Conservation (phyloP, 1,284 basidiomycete species). For the Ceraceosorus bombacis region DNA sequence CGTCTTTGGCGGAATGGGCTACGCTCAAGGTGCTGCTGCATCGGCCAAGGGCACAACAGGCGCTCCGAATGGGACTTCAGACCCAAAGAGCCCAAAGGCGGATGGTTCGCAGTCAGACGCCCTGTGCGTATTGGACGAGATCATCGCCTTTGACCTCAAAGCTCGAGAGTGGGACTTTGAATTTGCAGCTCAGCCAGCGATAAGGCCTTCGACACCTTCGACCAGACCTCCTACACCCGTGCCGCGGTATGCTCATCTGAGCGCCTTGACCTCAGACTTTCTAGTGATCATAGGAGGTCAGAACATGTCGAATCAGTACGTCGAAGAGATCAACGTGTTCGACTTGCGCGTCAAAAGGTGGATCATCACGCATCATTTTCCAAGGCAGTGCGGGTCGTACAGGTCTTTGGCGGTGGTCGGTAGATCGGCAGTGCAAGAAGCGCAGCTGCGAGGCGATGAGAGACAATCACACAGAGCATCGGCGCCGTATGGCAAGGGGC, state of each 20-base stretch:
- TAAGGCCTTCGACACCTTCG: not conserved
- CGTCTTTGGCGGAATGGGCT: conserved; percentile 44
- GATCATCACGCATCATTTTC: conserved; percentile 26
- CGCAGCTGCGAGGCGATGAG: not conserved
- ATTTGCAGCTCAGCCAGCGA: conserved; percentile 7
- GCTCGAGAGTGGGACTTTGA: conserved; percentile 34
- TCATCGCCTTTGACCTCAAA: conserved; percentile 34
- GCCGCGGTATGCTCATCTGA: conserved; percentile 40
- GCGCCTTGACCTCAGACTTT: conserved; percentile 26
- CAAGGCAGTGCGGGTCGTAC: conserved; percentile 38
- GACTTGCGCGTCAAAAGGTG: conserved; percentile 49
- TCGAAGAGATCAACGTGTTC: conserved; percentile 48
- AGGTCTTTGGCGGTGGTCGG: conserved; percentile 30
- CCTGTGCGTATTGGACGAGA: conserved; percentile 36
- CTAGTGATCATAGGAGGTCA: conserved; percentile 93
- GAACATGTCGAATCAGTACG: conserved; percentile 56
- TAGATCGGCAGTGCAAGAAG: conserved; percentile 20
- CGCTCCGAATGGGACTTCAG: conserved; percentile 13
- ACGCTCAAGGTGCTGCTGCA: conserved; percentile 6
- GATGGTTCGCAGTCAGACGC: not conserved
- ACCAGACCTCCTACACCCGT: conserved; percentile 14
- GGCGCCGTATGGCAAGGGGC: not conserved
- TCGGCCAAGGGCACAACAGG: not conserved
- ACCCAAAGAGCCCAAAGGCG: not conserved
- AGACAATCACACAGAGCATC: too few relatives aligned